Conservation (phyloP, 306 rosid species). For the Hippophae tibetana region DNA sequence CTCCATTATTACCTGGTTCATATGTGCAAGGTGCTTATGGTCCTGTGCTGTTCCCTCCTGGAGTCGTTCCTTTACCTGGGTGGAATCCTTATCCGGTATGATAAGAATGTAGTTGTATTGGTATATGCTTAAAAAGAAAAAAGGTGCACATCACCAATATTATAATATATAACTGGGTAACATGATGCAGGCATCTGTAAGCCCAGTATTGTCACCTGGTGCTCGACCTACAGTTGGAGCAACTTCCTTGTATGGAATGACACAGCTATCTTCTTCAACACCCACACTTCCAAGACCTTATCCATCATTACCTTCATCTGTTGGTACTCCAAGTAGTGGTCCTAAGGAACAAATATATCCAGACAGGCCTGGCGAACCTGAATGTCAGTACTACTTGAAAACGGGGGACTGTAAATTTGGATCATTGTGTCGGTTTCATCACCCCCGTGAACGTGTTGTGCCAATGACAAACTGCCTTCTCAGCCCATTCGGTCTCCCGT, state of each 20-base stretch:
- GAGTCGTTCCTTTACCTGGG: conserved; percentile 66
- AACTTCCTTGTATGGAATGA: conserved; percentile 65
- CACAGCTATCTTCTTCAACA: conserved; percentile 61
- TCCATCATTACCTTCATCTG: conserved; percentile 41
- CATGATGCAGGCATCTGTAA: conserved; percentile 67
- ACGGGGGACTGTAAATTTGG: conserved; percentile 90
- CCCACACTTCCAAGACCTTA: conserved; percentile 61
- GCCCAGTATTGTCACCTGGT: conserved; percentile 71
- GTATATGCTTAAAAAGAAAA: neutral
- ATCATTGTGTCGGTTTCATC: conserved; percentile 70
- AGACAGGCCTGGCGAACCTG: conserved; percentile 78
- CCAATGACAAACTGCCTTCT: conserved; percentile 44
- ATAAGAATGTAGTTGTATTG: conserved; percentile 6
- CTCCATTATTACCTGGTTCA: conserved; percentile 69
- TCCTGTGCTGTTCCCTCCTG: conserved; percentile 67
- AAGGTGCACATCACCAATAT: neutral
- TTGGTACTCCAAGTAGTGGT: conserved; percentile 39
- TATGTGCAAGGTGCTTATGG: conserved; percentile 80
- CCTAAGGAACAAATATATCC: conserved; percentile 58
- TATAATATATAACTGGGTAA: conserved; percentile 10
- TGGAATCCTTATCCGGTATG: conserved; percentile 86
- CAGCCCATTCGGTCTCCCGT: conserved; percentile 67
- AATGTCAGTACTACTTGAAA: conserved; percentile 68
- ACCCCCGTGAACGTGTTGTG: conserved; percentile 47
- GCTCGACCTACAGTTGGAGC: conserved; percentile 67